These are phyloP conservation scores for Crassisporium funariophilum DNA, from an alignment of 768 basidiomycete species.

Conservation along the genomic window DNA sequence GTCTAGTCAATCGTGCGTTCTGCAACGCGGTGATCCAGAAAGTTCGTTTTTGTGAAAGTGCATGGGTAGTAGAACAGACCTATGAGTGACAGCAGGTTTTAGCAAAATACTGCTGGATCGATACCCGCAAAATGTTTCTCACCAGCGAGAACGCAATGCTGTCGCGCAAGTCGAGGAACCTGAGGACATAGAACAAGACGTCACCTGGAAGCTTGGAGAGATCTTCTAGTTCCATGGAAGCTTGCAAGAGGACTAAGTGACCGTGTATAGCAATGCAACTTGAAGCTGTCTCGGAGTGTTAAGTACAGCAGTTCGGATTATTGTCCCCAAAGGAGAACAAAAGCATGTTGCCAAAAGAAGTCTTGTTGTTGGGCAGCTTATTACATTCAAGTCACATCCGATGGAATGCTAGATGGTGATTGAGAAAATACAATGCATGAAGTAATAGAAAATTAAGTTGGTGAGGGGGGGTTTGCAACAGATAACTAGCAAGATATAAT, in stretches of 20 bases:
- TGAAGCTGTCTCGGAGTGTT: no score
- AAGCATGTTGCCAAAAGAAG: neutral
- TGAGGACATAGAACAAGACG: constrained; percentile 23
- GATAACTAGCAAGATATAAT: constrained; percentile 19
- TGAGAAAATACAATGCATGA: constrained; percentile 11
- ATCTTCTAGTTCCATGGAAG: no score
- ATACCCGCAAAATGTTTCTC: constrained; percentile 23
- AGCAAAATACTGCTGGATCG: neutral
- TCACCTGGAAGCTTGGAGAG: constrained; percentile 27
- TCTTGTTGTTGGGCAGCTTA: neutral
- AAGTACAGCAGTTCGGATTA: no score
- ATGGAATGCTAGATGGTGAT: constrained; percentile 6
- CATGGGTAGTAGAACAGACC: constrained; percentile 22
- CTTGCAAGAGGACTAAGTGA: no score
- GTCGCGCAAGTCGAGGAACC: constrained; percentile 17
- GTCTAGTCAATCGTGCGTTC: constrained; percentile 19
- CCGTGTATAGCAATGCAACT: no score
- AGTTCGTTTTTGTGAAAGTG: constrained; percentile 22
- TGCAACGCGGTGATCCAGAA: constrained; percentile 32
- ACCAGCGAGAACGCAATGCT: no score
- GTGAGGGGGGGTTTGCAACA: constrained; percentile 8
- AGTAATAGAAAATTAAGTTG: constrained; percentile 6
- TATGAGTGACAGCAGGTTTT: constrained; percentile 6
- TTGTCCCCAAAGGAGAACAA: no score
- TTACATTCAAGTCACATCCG: constrained; percentile 1